These are phyloP conservation scores for Ophiostoma populinum DNA, from an alignment of 2,329 filamentous ascomycete species.

Conservation along the genomic window DNA sequence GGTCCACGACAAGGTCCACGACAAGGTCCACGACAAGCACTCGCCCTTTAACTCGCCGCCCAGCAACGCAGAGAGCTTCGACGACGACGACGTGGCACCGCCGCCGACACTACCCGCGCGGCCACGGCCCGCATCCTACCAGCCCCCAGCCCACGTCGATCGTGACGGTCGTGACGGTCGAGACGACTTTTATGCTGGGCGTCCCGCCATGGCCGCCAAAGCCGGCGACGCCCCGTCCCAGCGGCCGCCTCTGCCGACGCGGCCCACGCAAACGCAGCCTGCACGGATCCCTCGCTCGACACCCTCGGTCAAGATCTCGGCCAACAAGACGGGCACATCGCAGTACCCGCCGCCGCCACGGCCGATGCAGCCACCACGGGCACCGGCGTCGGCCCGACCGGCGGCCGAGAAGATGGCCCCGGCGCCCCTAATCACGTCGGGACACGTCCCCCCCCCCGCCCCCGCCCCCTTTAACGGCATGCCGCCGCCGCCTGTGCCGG, in stretches of 20 bases:
- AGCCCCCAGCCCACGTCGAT: neutral
- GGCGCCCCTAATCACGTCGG: neutral
- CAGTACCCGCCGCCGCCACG: neutral
- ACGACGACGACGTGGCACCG: constrained; percentile 32
- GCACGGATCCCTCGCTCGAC: too few relatives aligned
- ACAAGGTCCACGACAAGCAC: constrained; percentile 25
- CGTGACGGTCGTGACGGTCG: constrained; percentile 14
- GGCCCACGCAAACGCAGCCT: too few relatives aligned
- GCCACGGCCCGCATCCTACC: constrained; percentile 12
- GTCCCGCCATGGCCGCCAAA: neutral
- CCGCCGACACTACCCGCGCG: constrained; percentile 31
- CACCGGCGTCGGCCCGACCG: neutral
- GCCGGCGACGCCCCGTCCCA: constrained; percentile 6
- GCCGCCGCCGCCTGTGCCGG: constrained; percentile 10
- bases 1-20: neutral
- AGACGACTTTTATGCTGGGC: constrained; percentile 13
- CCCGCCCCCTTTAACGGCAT: neutral
- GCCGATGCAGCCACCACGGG: neutral
- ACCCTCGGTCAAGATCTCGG: too few relatives aligned
- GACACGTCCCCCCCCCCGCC: neutral
- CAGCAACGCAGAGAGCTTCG: constrained; percentile 45
- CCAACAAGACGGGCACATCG: neutral
- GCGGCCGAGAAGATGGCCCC: constrained; percentile 14
- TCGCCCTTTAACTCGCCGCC: constrained; percentile 85
- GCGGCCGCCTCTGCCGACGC: constrained; percentile 31